Evolutionary conservation across 2,329 filamentous ascomycete genomes (phyloP), one percentile per base, ranked within the genome.

Genomic region (Sporothrix sp.): DNA sequence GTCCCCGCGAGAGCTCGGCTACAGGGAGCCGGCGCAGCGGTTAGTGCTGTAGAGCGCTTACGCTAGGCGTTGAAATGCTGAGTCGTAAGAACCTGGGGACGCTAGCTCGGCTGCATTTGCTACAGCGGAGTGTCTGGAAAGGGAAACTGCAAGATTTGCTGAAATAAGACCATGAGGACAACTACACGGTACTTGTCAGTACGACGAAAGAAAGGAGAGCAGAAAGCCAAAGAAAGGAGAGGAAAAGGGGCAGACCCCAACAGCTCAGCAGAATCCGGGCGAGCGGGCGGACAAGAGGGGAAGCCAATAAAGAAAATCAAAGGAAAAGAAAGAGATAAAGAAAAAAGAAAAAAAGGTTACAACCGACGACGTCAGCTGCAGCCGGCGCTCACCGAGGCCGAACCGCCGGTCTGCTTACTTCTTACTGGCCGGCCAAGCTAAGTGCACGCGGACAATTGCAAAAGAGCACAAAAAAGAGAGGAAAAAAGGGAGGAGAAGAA

Each of bases 171-270:
- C 56, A 59, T 51, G 57, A 58, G 54, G 54, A 58, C 43, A 57
- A 52, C 57, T 59, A 54, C 58, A 55, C 57, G 32, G 58, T 59
- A 58, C 54, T 56, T 57, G 51, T 57, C 53, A 58, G 58, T 54
- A 57, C 55, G 54, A 57, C 50, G n/a, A n/a, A 37, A 37, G 42
- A 50, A 50, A 48, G 23, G 42, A 38, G 23, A 35, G 21, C 18
- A 51, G 49, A 36, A 37, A 46, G 35, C 43, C 39, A 40, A 21
- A 48, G 44, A 53, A 43, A 48, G 32, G 44, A 23, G 23, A 52
- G 28, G 40, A 42, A 42, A 50, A 32, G 28, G 27, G 42, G 20
- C 32, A 13, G n/a, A 33, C 27, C 49, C 40, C 37, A 47, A 37
- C 28, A 36, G 35, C 28, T 21, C 18, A 25, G 21, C 37, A 42